Percentiles rank a stretch among this genome's conserved stretches.
phyloP scores from a whole-genome alignment of 1,284 basidiomycete genomes.

The Fomitopsis betulina region DNA sequence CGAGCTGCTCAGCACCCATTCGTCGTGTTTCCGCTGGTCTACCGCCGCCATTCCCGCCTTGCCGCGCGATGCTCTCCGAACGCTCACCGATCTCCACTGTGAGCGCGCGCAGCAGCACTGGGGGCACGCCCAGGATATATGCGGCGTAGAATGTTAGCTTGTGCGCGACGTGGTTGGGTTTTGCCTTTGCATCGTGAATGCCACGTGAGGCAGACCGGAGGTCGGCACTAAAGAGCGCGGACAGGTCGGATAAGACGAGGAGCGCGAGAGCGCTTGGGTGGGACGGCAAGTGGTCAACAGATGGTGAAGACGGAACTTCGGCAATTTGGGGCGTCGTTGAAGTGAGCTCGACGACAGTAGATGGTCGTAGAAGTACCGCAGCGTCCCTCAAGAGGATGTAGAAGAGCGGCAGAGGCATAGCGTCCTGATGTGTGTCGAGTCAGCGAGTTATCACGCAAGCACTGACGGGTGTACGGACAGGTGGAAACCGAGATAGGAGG shows the following conservation, averaged over 20 bases:
- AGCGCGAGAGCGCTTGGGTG: constrained; percentile 39
- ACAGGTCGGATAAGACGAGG: constrained; percentile 51
- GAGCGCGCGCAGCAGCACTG: constrained; percentile 33
- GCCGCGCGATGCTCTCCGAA: constrained; percentile 13
- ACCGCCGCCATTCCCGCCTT: neutral
- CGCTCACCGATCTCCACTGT: constrained; percentile 35
- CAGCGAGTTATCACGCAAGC: neutral
- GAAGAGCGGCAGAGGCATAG: constrained; percentile 42
- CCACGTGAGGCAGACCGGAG: too few relatives aligned
- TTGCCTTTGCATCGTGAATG: constrained; percentile 6
- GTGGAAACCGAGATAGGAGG: constrained; percentile 54
- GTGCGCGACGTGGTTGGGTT: constrained; percentile 39
- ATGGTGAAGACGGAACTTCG: constrained; percentile 7
- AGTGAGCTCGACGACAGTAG: constrained; percentile 32
- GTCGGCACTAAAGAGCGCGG: constrained; percentile 30
- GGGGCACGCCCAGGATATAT: constrained; percentile 40
- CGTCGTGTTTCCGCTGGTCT: neutral
- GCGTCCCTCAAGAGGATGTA: constrained; percentile 51
- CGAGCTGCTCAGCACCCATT: neutral
- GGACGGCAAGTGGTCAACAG: constrained; percentile 15
- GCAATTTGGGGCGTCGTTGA: constrained; percentile 15
- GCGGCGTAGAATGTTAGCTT: constrained; percentile 59
- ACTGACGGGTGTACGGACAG: constrained; percentile 33
- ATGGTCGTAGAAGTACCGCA: constrained; percentile 44
- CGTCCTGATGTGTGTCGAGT: constrained; percentile 32